Base-by-base conservation (phyloP, 352 stramenopile genomes). In the Phytophthora cactorum region DNA sequence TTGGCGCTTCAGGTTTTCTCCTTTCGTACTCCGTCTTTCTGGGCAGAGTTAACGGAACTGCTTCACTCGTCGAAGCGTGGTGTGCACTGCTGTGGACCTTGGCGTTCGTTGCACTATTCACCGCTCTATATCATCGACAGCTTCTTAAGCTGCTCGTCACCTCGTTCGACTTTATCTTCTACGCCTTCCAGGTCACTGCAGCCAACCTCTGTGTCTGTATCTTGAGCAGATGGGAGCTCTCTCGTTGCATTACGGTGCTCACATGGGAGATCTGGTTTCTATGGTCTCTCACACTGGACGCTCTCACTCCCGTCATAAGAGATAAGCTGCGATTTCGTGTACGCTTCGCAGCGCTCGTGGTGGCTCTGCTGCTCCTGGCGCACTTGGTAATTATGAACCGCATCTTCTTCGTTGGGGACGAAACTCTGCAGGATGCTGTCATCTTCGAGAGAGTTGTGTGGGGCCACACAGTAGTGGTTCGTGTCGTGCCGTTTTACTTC, bases 161-260 rank as follows among this genome's bases (percentile, higher is more conserved):
- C 11, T 86, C 78, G 8, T 86, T 83, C 44, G 75, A 86, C 43
- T 78, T 75, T 38, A 31, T 77, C 6, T 82, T 80, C 38, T 78
- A 83, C 56, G 45, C 50, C 0, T 41, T 70, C 3, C 68, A 86
- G 31, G 59, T 68, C 6, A 67, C 64, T 1, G 22, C 61, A 29
- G 73, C 72, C n/a, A 70, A 76, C 39, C 15, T 77, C 3, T 60
- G 46, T 15, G 28, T 79, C 1, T 81, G 68, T 14, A 49, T 75
- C 5, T 25, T 83, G 41, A 52, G n/a, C 49, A 28, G 17, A 54
- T 68, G 56, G 63, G 50, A 66, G 15, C 8, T 17, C 4, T 58
- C 54, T 15, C 38, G 22, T 8, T 57, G 64, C 10, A 17, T 56
- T 5, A 57, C 70, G 43, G 44, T 65, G 3, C 17, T 52, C 7